phyloP scores from a whole-genome alignment of 352 stramenopile genomes.

The Thraustotheca clavata region DNA sequence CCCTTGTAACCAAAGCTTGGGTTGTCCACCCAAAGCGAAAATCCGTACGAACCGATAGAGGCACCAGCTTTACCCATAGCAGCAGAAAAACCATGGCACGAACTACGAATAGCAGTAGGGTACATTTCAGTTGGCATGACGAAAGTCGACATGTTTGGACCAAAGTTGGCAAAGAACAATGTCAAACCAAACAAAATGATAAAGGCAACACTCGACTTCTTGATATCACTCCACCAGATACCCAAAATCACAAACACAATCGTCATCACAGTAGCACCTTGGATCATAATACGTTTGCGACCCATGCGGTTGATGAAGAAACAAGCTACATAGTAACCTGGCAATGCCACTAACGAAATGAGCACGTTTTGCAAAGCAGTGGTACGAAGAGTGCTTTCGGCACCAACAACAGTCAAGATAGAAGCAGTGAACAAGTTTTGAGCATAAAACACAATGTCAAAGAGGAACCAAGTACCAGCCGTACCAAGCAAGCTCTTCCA shows the following conservation, averaged over 20 bases:
- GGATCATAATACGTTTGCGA: slow-evolving; percentile 28
- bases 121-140: slow-evolving; percentile 86
- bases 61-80: slow-evolving; percentile 82
- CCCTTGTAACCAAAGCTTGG: slow-evolving; percentile 41
- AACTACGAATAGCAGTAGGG: slow-evolving; percentile 75
- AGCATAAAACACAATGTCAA: slow-evolving; percentile 37
- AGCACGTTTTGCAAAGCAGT: slow-evolving; percentile 25
- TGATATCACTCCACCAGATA: slow-evolving; percentile 22
- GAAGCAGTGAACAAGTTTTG: slow-evolving; percentile 27
- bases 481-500: slow-evolving; percentile 25
- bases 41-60: slow-evolving; percentile 52
- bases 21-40: slow-evolving; percentile 54
- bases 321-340: slow-evolving; percentile 34
- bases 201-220: slow-evolving; percentile 18
- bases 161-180: slow-evolving; percentile 37
- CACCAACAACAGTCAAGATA: slow-evolving; percentile 22
- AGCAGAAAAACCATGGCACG: slow-evolving; percentile 84
- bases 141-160: slow-evolving; percentile 60
- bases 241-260: slow-evolving; percentile 25
- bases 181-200: slow-evolving; percentile 31
- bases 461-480: slow-evolving; percentile 32
- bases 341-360: slow-evolving; percentile 27
- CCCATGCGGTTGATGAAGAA: slow-evolving; percentile 30
- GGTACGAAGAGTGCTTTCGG: slow-evolving; percentile 6
- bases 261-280: slow-evolving; percentile 24